Base-by-base conservation (phyloP, 208 protist genomes). In the Trypanosoma theileri region DNA sequence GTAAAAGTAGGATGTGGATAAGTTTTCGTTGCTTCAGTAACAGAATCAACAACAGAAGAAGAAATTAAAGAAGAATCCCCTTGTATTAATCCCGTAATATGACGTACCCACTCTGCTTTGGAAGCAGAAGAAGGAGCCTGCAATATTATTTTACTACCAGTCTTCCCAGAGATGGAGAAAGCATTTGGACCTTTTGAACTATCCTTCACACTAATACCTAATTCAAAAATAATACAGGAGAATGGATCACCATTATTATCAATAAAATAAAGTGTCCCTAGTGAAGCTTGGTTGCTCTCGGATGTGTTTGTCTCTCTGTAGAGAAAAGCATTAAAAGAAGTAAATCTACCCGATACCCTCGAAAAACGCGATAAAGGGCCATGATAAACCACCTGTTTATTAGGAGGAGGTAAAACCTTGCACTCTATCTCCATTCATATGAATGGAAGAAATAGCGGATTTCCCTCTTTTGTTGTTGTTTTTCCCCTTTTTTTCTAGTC, bases 341-440 rank as follows among this genome's bases (percentile, higher is more conserved):
- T 58, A 41, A 71, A 71, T 12, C 28, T 41, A 22, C 48, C 57
- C 12, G 57, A 58, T 50, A 24, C 44, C n/a, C 22, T 71, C 42
- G 46, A 71, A 64, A 71, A 57, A 7, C 55, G 66, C 17, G 31
- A 64, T 31, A 58, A 31, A 44, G 4, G 10, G n/a, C 56, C 57
- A 22, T 55, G 26, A 50, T 50, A 35, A 1, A 64, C n/a, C 14
- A 45, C 57, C 0, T 42, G 19, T 1, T 24, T 45, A 24, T 45
- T 64, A 9, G 48, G 58, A 12, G 57, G 66, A 48, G 48, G 31
- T 40, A 35, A 17, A 22, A 14, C 31, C 31, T 71, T 71, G 35
- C 56, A 64, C 31, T 62, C 57, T 12, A 64, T 26, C 28, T 62
- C 57, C 57, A 71, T 58, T 71, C 57, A 61, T 51, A n/a, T 16